Base-by-base conservation (phyloP, 148 eudicot genomes). In the Mesembryanthemum crystallinum region DNA sequence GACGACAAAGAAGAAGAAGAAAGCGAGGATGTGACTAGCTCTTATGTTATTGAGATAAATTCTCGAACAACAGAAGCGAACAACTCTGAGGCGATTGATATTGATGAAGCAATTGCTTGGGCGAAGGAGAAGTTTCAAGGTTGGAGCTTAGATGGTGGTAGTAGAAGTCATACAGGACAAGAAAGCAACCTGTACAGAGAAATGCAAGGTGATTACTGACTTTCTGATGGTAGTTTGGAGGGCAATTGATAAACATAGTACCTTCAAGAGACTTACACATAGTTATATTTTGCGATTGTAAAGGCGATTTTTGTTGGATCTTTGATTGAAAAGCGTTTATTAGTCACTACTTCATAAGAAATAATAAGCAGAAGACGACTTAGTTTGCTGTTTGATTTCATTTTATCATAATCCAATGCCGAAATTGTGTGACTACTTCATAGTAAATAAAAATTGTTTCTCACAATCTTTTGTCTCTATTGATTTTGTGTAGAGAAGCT, bases 31-130 rank as follows among this genome's bases (percentile, higher is more conserved):
- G 81, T 80, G 55, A 87, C 81, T 80, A 82, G 82, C 69, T 87
- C 89, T 51, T 87, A 78, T 75, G 83, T 85, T 5, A 80, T 83
- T 71, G 82, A 85, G 65, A 78, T 85, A 15, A 82, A 75, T 67
- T 61, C 83, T 20, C 75, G 71, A 73, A 32, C 72, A 18, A 58
- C 60, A 3, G 64, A 89, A 81, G 78, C 65, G 39, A 61, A 76
- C 73, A 62, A 81, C 30, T 78, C 67, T 12, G 90, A 84, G 77
- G 84, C 84, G 30, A 76, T 79, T 59, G 86, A 85, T 23, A 78
- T 92, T 6, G 86, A 81, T 71, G 97, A 89, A 69, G 94, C 94
- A 42, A 92, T 92, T 52, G 97, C 97, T 3, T 92, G 97, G 97
- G 97, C 94, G 2, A 90, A 90, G 71, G 90, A 84, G 84, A 84